Conservation (phyloP, 169 alveolate species). For the Cryptosporidium meleagridis region DNA sequence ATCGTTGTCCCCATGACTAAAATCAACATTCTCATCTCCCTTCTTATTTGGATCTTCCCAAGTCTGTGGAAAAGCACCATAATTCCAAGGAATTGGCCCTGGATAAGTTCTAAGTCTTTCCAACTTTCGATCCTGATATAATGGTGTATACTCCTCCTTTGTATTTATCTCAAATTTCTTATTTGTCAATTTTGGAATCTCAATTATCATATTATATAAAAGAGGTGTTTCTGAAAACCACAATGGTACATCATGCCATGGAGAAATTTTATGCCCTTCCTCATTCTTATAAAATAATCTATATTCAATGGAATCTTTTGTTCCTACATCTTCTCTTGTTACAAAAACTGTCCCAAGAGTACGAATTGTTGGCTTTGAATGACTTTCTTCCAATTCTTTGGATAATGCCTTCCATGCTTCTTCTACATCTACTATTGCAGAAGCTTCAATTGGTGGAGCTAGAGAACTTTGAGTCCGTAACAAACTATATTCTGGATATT, state of each 20-base stretch:
- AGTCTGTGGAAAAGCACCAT: conserved; percentile 93
- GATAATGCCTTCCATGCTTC: conserved; percentile 71
- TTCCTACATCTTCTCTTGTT: conserved; percentile 62
- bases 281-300: conserved; percentile 58
- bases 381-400: conserved; percentile 32
- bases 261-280: conserved; percentile 71
- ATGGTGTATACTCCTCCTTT: conserved; percentile 77
- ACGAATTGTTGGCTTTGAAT: neutral
- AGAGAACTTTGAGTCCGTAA: conserved; percentile 66
- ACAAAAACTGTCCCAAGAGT: conserved; percentile 70
- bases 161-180: conserved; percentile 83
- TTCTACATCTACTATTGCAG: conserved; percentile 61
- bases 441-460: conserved; percentile 72
- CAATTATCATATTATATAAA: conserved; percentile 80
- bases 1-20: conserved; percentile 90
- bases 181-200: conserved; percentile 80
- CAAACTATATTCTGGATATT: conserved; percentile 14
- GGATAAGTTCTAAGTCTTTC: conserved; percentile 82
- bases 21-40: conserved; percentile 55
- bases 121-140: conserved; percentile 80
- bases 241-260: conserved; percentile 76
- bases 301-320: conserved; percentile 64
- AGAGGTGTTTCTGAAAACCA: conserved; percentile 75
- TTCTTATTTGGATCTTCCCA: conserved; percentile 90
- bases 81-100: conserved; percentile 90